Conservation (phyloP, 2,329 filamentous ascomycete species). For the Calonectria pauciramosa region DNA sequence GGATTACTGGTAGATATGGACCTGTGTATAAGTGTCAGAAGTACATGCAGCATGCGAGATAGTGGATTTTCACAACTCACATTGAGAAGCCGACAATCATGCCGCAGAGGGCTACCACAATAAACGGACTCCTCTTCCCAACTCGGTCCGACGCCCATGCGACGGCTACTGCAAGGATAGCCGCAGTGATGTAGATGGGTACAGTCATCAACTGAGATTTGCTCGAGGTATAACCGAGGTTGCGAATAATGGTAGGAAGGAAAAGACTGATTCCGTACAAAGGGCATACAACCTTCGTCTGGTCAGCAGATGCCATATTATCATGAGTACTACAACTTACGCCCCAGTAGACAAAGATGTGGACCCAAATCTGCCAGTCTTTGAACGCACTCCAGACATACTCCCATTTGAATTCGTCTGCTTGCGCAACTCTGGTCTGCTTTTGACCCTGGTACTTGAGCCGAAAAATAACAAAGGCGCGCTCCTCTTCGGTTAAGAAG, state of each 20-base stretch:
- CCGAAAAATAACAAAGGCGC: slow-evolving; percentile 77
- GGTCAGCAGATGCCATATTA: background rate
- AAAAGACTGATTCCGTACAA: slow-evolving; percentile 71
- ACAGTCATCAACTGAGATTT: slow-evolving; percentile 77
- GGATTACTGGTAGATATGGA: slow-evolving; percentile 71
- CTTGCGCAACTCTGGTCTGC: slow-evolving; percentile 64
- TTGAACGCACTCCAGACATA: slow-evolving; percentile 81
- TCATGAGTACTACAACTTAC: slow-evolving; percentile 58
- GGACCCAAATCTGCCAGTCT: slow-evolving; percentile 84
- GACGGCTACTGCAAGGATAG: slow-evolving; percentile 67
- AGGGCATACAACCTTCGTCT: slow-evolving; percentile 62
- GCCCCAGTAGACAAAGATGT: slow-evolving; percentile 74
- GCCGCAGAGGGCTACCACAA: slow-evolving; percentile 65
- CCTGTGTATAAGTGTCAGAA: slow-evolving; percentile 49
- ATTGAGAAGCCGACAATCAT: slow-evolving; percentile 72
- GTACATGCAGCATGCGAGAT: too few species aligned
- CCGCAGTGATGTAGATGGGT: slow-evolving; percentile 72
- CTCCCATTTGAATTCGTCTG: slow-evolving; percentile 81
- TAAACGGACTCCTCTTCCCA: slow-evolving; percentile 68
- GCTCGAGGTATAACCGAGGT: slow-evolving; percentile 69
- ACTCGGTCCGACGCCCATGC: slow-evolving; percentile 69
- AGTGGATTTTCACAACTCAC: slow-evolving; percentile 45
- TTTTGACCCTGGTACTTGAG: slow-evolving; percentile 73
- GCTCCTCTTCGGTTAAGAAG: slow-evolving; percentile 80
- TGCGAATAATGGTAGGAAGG: slow-evolving; percentile 74